Base-by-base conservation (phyloP, 805 yeast species). In the Nakazawaea populi region DNA sequence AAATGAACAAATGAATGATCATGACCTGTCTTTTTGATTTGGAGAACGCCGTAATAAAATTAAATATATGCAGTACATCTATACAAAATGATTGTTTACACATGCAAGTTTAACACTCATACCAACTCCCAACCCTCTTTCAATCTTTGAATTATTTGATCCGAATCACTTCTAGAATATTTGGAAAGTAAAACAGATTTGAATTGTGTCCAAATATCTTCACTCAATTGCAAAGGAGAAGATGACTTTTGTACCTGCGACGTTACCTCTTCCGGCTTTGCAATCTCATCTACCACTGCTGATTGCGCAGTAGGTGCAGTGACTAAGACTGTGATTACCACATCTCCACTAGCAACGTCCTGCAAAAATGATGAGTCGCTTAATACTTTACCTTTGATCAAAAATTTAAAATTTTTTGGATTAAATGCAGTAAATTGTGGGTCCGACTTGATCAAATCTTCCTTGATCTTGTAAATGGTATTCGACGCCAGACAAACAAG, bases 371-470 rank as follows among this genome's bases (percentile, higher is more conserved):
- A 50, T 1, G 71, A 56, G 54, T 73, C 78, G 34, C 66, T 69
- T 24, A 72, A 61, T 18, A 73, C 76, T 56, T 72, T 73, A 1
- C 75, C 72, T 55, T 72, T 73, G 49, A 70, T 56, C 62, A 73
- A 64, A 41, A 73, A 61, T 57, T 71, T 72, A 45, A 73, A 52
- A 55, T 72, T 63, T 7, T 59, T 51, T 5, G 75, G 67, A 27
- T 55, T 51, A 11, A 68, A 60, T 6, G 60, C 60, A 7, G 32
- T 6, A 37, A 49, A 44, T 7, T 44, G 36, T 10, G 55, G 56
- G 7, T 45, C 53, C 34, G 60, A 58, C 4, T 60, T 61, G 18
- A 71, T 66, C 49, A 73, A 61, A 14, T 60, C 60, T 3, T 59
- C 44, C 53, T 73, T 73, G 47, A 71, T 60, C 40, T 64, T 62